phyloP scores from a whole-genome alignment of 225 moss, liverwort and hornwort species.

The Physcomitrellopsis africana region DNA sequence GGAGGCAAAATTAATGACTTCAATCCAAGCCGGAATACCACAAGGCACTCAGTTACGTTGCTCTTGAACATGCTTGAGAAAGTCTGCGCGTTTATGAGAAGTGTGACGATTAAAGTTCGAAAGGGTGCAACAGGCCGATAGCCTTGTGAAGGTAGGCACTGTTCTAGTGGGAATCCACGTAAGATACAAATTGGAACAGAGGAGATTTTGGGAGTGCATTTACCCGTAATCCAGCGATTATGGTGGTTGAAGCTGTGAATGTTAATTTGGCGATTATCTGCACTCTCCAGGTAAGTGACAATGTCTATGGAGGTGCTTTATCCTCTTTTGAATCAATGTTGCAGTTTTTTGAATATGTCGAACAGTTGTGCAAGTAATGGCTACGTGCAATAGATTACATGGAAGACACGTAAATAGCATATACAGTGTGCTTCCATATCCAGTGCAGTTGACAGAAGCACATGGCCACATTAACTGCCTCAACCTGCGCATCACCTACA shows the following conservation, averaged over 20 bases:
- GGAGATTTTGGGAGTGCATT: slow-evolving; percentile 51
- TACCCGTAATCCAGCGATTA: slow-evolving; percentile 51
- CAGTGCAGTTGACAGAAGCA: no score
- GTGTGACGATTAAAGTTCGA: slow-evolving; percentile 82
- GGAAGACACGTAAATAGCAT: no score
- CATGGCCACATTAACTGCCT: no score
- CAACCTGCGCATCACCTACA: no score
- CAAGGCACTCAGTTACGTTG: slow-evolving; percentile 75
- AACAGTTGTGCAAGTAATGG: no score
- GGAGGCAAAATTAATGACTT: slow-evolving; percentile 71
- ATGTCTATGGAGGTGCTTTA: no score
- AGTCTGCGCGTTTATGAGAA: slow-evolving; percentile 75
- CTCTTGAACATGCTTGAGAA: slow-evolving; percentile 84
- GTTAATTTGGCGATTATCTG: slow-evolving; percentile 68
- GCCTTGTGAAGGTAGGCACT: slow-evolving; percentile 61
- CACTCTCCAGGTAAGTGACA: slow-evolving; percentile 50
- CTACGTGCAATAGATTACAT: no score
- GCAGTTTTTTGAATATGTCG: no score
- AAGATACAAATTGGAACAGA: slow-evolving; percentile 53
- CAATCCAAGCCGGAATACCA: slow-evolving; percentile 69
- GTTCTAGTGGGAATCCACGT: slow-evolving; percentile 55
- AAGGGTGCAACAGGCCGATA: slow-evolving; percentile 75
- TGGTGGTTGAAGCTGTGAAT: slow-evolving; percentile 52
- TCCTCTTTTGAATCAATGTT: no score
- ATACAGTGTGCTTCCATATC: no score